A percentile compares a stretch with the other conserved stretches of the same genome.
Conservation (phyloP, 2,329 filamentous ascomycete genomes). For the Dothideomycetes sp. region DNA sequence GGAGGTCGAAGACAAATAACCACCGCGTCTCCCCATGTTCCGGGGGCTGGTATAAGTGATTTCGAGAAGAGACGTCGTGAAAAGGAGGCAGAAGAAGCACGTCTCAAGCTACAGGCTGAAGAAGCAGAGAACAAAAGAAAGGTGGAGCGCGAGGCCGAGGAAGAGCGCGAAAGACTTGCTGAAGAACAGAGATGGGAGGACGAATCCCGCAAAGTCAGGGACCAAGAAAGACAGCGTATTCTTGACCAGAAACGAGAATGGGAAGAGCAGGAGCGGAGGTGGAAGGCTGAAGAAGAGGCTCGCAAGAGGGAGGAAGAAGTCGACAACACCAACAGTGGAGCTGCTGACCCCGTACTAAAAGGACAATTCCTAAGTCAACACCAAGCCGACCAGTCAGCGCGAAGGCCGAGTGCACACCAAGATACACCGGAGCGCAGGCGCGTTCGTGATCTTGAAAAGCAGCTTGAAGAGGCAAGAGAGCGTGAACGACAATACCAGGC, state of each 20-base stretch:
- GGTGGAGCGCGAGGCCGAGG: conserved; percentile 52
- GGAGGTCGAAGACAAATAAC: conserved; percentile 90
- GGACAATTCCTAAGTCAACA: conserved; percentile 86
- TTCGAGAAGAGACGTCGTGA: conserved; percentile 64
- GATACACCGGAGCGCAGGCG: conserved; percentile 52
- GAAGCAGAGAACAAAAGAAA: conserved; percentile 42
- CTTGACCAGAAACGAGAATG: conserved; percentile 63
- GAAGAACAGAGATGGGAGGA: conserved; percentile 61
- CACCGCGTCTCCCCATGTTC: conserved; percentile 66
- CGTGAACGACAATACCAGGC: conserved; percentile 56
- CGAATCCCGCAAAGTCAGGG: conserved; percentile 51
- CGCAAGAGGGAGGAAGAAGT: conserved; percentile 64
- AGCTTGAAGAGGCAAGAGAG: conserved; percentile 58
- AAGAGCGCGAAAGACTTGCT: conserved; percentile 50
- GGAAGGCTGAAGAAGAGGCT: conserved; percentile 67
- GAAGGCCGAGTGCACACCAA: conserved; percentile 30
- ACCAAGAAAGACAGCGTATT: conserved; percentile 49
- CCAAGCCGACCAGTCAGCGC: conserved; percentile 54
- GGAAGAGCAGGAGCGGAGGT: conserved; percentile 68
- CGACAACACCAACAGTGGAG: conserved; percentile 41
- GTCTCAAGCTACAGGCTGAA: conserved; percentile 39
- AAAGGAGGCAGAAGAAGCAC: conserved; percentile 47
- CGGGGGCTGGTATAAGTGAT: conserved; percentile 58
- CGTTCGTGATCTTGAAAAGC: conserved; percentile 69
- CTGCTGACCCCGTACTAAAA: conserved; percentile 58